phyloP scores from a whole-genome alignment of 2,329 filamentous ascomycete genomes.

The Fusarium fujikuroi region DNA sequence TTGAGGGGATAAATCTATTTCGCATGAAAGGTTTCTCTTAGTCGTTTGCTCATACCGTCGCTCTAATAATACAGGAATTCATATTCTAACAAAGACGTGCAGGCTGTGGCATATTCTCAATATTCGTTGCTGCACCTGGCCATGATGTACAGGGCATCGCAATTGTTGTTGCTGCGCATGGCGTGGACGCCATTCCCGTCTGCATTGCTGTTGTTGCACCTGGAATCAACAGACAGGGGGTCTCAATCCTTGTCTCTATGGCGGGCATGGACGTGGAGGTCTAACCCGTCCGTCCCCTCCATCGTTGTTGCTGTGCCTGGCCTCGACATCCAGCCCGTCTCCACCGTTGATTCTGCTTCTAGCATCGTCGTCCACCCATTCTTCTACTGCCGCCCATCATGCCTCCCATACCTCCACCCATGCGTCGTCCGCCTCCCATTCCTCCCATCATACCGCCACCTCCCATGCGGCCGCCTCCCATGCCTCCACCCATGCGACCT shows the following conservation, averaged over 20 bases:
- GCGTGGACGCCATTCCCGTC: no score
- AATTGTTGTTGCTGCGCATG: not conserved
- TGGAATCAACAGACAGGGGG: not conserved
- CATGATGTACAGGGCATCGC: not conserved
- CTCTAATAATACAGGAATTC: not conserved
- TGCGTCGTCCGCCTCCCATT: slow-evolving; percentile 11
- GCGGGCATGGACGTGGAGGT: not conserved
- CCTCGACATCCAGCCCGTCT: not conserved
- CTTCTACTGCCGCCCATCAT: slow-evolving; percentile 2
- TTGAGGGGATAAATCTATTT: not conserved
- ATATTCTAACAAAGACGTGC: not conserved
- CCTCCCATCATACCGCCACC: slow-evolving; percentile 17
- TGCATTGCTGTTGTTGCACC: not conserved
- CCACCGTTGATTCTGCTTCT: not conserved
- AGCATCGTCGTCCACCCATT: slow-evolving; percentile 17
- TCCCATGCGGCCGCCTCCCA: slow-evolving; percentile 13
- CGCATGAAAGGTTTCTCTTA: not conserved
- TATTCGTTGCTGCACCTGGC: not conserved
- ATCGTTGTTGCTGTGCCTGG: not conserved
- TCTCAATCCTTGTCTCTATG: not conserved
- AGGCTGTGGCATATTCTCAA: not conserved
- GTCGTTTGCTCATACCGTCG: not conserved
- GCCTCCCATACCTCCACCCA: slow-evolving; percentile 2
- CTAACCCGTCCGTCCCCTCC: not conserved
- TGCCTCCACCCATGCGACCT: slow-evolving; percentile 2